A percentile compares a stretch with the other conserved stretches of the same genome.
Conservation (phyloP, 768 basidiomycete genomes). For the Lactarius deliciosus region DNA sequence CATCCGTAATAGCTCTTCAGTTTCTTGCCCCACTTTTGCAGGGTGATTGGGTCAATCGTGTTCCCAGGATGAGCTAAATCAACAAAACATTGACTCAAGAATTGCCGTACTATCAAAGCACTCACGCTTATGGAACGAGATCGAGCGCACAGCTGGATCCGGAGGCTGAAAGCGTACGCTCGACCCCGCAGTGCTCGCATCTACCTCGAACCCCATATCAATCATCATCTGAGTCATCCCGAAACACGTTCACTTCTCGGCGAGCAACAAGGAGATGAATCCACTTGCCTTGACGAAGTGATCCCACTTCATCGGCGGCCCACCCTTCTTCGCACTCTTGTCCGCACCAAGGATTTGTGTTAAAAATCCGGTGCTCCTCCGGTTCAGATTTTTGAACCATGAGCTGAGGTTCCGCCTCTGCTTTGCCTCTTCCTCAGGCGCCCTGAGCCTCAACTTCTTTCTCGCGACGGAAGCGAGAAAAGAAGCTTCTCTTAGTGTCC, state of each 20-base stretch:
- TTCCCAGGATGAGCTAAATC: slow-evolving; percentile 35
- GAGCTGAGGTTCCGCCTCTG: slow-evolving; percentile 37
- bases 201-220: slow-evolving; percentile 35
- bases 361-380: slow-evolving; percentile 31
- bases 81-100: not conserved
- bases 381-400: slow-evolving; percentile 28
- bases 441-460: slow-evolving; percentile 34
- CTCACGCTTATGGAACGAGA: slow-evolving; percentile 38
- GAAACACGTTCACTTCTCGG: not conserved
- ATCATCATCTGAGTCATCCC: slow-evolving; percentile 33
- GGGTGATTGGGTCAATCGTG: slow-evolving; percentile 32
- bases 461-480: slow-evolving; percentile 49
- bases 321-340: slow-evolving; percentile 30
- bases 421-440: slow-evolving; percentile 32
- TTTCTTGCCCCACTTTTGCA: slow-evolving; percentile 33
- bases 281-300: slow-evolving; percentile 34
- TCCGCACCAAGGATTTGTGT: slow-evolving; percentile 30
- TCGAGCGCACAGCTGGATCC: slow-evolving; percentile 29
- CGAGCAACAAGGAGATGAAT: not conserved
- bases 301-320: slow-evolving; percentile 38
- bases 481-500: slow-evolving; percentile 45
- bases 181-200: slow-evolving; percentile 35
- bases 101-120: not conserved
- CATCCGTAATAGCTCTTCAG: slow-evolving; percentile 35
- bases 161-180: slow-evolving; percentile 38